These are phyloP conservation scores for Elongisporangium prolatum DNA, from an alignment of 352 stramenopile species.

Conservation along the genomic window DNA sequence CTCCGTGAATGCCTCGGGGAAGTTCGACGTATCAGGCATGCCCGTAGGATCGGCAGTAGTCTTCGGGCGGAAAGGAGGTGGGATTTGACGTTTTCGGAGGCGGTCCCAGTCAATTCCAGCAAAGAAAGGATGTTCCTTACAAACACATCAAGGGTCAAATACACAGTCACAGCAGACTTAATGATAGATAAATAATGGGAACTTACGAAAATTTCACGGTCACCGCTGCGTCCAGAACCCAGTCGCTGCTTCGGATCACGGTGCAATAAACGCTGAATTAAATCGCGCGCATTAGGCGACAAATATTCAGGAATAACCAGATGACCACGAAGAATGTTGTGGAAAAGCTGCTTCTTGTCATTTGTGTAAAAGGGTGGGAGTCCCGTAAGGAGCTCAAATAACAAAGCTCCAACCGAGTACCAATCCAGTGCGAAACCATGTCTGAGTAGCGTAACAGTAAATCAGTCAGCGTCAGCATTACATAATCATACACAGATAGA, in stretches of 20 bases:
- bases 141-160: no score
- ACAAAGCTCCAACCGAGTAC: constrained; percentile 76
- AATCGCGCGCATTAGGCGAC: constrained; percentile 63
- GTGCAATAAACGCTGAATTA: constrained; percentile 76
- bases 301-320: constrained; percentile 79
- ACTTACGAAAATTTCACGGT: constrained; percentile 81
- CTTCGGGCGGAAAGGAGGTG: constrained; percentile 83
- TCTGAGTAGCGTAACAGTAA: constrained; percentile 5
- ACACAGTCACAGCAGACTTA: not conserved
- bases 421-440: constrained; percentile 83
- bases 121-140: constrained; percentile 78
- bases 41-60: constrained; percentile 66
- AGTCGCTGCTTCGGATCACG: constrained; percentile 80
- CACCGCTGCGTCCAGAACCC: constrained; percentile 61
- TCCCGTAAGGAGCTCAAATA: constrained; percentile 81
- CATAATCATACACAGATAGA: not conserved
- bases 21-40: constrained; percentile 81
- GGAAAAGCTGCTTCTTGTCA: constrained; percentile 88
- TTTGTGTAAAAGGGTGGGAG: constrained; percentile 86
- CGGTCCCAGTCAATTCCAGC: constrained; percentile 79
- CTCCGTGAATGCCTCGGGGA: constrained; percentile 81
- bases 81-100: constrained; percentile 71
- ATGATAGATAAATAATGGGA: not conserved
- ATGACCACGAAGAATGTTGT: constrained; percentile 85
- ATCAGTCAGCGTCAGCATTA: not conserved